Conservation (phyloP, 2,329 filamentous ascomycete species). For the Aspergillus alliaceus region DNA sequence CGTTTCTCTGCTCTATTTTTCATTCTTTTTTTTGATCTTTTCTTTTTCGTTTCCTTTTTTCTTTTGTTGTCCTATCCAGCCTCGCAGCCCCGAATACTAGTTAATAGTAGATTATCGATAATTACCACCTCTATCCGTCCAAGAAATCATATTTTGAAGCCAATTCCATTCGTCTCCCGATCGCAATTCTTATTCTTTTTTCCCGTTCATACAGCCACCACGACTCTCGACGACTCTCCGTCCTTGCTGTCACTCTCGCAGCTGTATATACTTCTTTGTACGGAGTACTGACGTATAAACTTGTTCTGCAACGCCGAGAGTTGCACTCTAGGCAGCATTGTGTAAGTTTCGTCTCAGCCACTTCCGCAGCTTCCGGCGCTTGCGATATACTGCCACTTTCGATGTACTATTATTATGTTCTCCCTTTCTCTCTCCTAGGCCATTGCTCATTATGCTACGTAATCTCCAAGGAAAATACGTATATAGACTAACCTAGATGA, state of each 20-base stretch:
- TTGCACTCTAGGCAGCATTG: slow-evolving; percentile 3
- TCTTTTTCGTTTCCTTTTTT: not conserved
- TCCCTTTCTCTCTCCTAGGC: no score
- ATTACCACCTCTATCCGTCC: not conserved
- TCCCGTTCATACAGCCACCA: not conserved
- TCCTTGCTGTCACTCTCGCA: not conserved
- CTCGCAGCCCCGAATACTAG: not conserved
- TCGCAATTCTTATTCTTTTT: not conserved
- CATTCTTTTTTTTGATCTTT: not conserved
- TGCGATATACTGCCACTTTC: not conserved
- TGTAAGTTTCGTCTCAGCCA: slow-evolving; percentile 13
- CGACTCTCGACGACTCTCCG: not conserved
- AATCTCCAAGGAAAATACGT: not conserved
- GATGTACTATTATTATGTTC: not conserved
- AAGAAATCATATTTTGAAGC: not conserved
- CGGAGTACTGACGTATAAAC: no score
- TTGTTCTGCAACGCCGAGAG: not conserved
- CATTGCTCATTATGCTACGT: no score
- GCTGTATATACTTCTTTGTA: no score
- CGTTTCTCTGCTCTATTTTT: no score
- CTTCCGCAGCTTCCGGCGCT: slow-evolving; percentile 14
- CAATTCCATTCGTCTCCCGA: not conserved
- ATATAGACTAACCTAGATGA: not conserved
- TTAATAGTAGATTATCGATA: not conserved
- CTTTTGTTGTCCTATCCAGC: no score